Evolutionary conservation across 768 basidiomycete species (phyloP).

Genomic region (Amanita subjunquillea): DNA sequence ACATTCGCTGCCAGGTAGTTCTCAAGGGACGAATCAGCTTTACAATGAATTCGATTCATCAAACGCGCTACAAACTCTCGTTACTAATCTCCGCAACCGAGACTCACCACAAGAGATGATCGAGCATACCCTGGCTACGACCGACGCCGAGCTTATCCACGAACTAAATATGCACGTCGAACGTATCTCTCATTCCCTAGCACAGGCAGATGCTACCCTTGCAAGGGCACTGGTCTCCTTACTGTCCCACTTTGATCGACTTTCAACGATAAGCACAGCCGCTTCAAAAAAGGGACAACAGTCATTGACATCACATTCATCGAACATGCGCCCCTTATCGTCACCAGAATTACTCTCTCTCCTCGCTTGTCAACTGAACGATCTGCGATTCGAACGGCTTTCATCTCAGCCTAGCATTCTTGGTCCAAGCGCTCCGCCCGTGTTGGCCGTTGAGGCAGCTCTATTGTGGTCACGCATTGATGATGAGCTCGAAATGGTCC

Average conservation of each 20-base stretch:
- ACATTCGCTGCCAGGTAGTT: conserved; percentile 46
- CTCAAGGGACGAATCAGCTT: conserved; percentile 20
- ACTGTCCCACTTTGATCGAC: conserved; percentile 54
- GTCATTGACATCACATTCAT: conserved; percentile 7
- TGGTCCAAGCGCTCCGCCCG: conserved; percentile 30
- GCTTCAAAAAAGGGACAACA: neutral
- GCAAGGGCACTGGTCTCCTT: conserved; percentile 62
- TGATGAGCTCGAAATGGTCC: conserved; percentile 59
- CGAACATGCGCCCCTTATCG: conserved; percentile 3
- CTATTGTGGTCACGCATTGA: conserved; percentile 72
- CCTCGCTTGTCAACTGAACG: conserved; percentile 59
- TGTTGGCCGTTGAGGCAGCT: conserved; percentile 44
- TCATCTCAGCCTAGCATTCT: conserved; percentile 28
- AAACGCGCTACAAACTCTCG: conserved; percentile 50
- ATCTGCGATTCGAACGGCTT: conserved; percentile 49
- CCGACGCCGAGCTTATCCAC: conserved; percentile 42
- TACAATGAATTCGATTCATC: conserved; percentile 26
- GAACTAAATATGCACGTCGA: conserved; percentile 53
- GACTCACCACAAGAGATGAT: conserved; percentile 35
- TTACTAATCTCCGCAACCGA: conserved; percentile 48
- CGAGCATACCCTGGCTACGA: conserved; percentile 26
- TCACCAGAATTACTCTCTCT: conserved; percentile 14
- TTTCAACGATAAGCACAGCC: conserved; percentile 33
- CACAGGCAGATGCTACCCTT: conserved; percentile 45
- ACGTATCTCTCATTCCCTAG: conserved; percentile 29